Percentiles rank a stretch among this genome's conserved stretches.
Evolutionary conservation across 345 rosid genomes (phyloP).

Genomic region (Fremontodendron californicum): DNA sequence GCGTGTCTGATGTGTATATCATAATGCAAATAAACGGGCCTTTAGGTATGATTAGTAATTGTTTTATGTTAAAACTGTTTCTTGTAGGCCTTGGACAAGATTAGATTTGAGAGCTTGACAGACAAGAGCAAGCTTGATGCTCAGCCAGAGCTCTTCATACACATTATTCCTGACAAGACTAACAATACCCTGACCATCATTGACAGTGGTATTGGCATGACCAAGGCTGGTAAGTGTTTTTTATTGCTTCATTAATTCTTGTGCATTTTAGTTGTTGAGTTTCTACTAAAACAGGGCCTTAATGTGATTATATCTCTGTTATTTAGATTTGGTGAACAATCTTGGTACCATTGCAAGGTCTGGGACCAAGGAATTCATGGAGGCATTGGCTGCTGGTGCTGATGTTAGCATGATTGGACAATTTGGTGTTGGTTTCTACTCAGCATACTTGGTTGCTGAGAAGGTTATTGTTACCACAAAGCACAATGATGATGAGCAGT

Average conservation of each 20-base stretch:
- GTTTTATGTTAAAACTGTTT: background rate
- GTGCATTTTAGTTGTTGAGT: background rate
- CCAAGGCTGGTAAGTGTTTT: constrained; percentile 65
- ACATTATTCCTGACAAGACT: constrained; percentile 72
- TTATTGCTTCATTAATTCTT: background rate
- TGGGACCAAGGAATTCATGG: constrained; percentile 89
- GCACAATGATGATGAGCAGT: constrained; percentile 89
- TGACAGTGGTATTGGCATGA: constrained; percentile 87
- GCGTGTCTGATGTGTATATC: background rate
- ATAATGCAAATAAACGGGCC: background rate
- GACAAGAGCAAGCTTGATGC: constrained; percentile 85
- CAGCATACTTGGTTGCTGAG: constrained; percentile 78
- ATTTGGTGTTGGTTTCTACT: constrained; percentile 86
- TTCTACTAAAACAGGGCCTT: background rate
- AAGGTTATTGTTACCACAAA: constrained; percentile 68
- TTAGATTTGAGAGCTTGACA: constrained; percentile 81
- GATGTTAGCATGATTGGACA: constrained; percentile 93
- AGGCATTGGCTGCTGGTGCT: constrained; percentile 82
- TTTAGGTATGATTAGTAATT: background rate
- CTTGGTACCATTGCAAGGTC: constrained; percentile 88
- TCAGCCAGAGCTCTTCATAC: constrained; percentile 83
- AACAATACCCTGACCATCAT: constrained; percentile 56
- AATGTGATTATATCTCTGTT: background rate
- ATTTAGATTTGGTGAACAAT: constrained; percentile 81
- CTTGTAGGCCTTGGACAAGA: constrained; percentile 77